A percentile compares a stretch with the other conserved stretches of the same genome.
Evolutionary conservation across 192 early-diverging fungal species (phyloP).

Genomic region (Gryganskiella cystojenkinii): DNA sequence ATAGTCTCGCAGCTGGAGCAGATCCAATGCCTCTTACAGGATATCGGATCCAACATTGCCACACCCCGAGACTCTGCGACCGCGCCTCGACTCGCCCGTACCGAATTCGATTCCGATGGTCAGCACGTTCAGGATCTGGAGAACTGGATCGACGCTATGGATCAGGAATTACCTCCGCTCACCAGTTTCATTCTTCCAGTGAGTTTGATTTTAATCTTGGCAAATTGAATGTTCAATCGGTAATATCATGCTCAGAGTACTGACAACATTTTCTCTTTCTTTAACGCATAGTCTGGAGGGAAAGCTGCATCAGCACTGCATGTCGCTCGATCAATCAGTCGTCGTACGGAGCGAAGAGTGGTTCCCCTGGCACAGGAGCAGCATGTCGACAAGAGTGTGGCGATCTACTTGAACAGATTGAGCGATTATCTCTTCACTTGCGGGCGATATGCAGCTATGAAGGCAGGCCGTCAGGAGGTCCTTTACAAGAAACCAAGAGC

Average conservation of each 20-base stretch:
- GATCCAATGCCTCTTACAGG: slow-evolving; percentile 90
- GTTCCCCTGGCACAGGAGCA: slow-evolving; percentile 73
- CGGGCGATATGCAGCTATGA: slow-evolving; percentile 79
- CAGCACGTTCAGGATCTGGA: slow-evolving; percentile 72
- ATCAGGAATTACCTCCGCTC: slow-evolving; percentile 75
- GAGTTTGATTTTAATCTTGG: not conserved
- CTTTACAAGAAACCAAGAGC: slow-evolving; percentile 71
- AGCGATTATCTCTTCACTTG: slow-evolving; percentile 92
- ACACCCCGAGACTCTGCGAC: slow-evolving; percentile 75
- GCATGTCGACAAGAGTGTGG: slow-evolving; percentile 66
- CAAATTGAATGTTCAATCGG: not conserved
- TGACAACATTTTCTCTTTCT: not conserved
- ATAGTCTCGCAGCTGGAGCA: slow-evolving; percentile 64
- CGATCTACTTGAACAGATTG: slow-evolving; percentile 78
- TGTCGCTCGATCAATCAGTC: slow-evolving; percentile 81
- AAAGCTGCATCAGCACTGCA: slow-evolving; percentile 81
- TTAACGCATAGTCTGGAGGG: slow-evolving; percentile 80
- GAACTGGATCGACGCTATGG: slow-evolving; percentile 85
- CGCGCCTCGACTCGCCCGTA: slow-evolving; percentile 70
- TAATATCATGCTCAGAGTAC: not conserved
- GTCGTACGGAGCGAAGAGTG: slow-evolving; percentile 83
- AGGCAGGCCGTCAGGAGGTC: slow-evolving; percentile 73
- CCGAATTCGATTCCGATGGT: slow-evolving; percentile 81
- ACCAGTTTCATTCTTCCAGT: slow-evolving; percentile 89
- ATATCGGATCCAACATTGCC: slow-evolving; percentile 89